phyloP scores from a whole-genome alignment of 345 rosid genomes.

The Populus davidiana region DNA sequence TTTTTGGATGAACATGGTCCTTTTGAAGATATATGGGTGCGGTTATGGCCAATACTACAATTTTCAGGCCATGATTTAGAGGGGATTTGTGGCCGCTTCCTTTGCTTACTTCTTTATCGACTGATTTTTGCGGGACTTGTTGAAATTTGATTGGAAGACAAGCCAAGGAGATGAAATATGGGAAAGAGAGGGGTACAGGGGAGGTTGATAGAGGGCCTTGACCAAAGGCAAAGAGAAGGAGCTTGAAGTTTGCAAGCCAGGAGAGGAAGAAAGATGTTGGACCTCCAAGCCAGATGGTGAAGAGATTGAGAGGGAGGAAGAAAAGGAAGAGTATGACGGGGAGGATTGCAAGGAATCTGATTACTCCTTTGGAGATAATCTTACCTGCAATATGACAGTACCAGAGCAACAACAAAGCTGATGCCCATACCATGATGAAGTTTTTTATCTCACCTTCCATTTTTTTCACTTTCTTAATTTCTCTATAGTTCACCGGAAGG shows the following conservation, averaged over 20 bases:
- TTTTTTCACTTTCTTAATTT: background rate
- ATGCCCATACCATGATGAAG: slow-evolving; percentile 4
- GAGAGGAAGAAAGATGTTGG: slow-evolving; percentile 14
- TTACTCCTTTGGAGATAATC: background rate
- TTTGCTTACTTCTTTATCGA: background rate
- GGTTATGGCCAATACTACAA: slow-evolving; percentile 6
- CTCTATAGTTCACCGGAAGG: background rate
- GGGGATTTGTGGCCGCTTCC: slow-evolving; percentile 12
- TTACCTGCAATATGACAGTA: slow-evolving; percentile 4
- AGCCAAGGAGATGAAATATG: slow-evolving; percentile 18
- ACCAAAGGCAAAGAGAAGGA: slow-evolving; percentile 15
- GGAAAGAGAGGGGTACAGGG: slow-evolving; percentile 6
- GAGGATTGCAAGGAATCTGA: background rate
- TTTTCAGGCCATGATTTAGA: slow-evolving; percentile 18
- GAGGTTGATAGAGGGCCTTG: slow-evolving; percentile 16
- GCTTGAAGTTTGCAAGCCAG: slow-evolving; percentile 23
- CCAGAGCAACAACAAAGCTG: background rate
- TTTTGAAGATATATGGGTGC: slow-evolving; percentile 10
- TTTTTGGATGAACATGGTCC: slow-evolving; percentile 19
- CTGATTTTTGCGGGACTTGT: background rate
- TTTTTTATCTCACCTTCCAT: slow-evolving; percentile 11
- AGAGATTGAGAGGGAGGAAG: slow-evolving; percentile 20
- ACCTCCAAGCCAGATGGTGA: slow-evolving; percentile 1
- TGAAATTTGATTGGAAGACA: slow-evolving; percentile 29
- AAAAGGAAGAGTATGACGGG: slow-evolving; percentile 6